Base-by-base conservation (phyloP, 345 rosid species). In the Theobroma cacao region DNA sequence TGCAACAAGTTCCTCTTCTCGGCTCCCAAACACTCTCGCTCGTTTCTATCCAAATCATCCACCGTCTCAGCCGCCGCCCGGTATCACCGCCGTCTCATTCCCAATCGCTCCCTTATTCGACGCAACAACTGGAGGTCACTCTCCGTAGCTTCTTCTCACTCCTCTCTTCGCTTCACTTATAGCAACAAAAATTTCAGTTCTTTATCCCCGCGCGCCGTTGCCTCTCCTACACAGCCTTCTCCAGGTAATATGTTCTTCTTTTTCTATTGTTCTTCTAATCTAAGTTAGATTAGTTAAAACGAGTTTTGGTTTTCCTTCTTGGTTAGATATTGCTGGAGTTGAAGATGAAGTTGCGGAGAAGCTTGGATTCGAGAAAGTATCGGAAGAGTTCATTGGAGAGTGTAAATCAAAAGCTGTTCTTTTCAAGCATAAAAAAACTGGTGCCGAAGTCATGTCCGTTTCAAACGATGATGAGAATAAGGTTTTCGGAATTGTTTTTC, bases 381-480 rank as follows among this genome's bases (percentile, higher is more conserved):
- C 97, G 0, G 99, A 94, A 73, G 88, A 94, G 74, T 92, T 92
- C 83, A 94, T 96, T 33, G 86, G 86, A 12, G 99, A 96, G 86
- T 94, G 98, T 78, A 94, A 96, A 84, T 96, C 99, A 26, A 94
- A 86, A 75, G 95, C 91, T 55, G 85, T 86, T 64, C 92, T 96
- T 20, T 92, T 91, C 81, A 92, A 84, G 77, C 99, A 96, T 83
- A 96, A 91, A 88, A 94, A 91, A 85, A 92, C 98, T 2, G 98
- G 98, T 30, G 89, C 95, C 9, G 94, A 96, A 83, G 88, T 96
- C 60, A 92, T 93, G 95, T 94, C 98, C 45, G 97, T 96, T 65
- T 90, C 97, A 7, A 96, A 96, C 33, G 90, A 89, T 18, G 98
- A 93, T 55, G 96, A 93, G 90, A 93, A 93, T 82, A 93, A 93